Base-by-base conservation (phyloP, 371 early-diverging fungal genomes). In the Mortierella sp. region DNA sequence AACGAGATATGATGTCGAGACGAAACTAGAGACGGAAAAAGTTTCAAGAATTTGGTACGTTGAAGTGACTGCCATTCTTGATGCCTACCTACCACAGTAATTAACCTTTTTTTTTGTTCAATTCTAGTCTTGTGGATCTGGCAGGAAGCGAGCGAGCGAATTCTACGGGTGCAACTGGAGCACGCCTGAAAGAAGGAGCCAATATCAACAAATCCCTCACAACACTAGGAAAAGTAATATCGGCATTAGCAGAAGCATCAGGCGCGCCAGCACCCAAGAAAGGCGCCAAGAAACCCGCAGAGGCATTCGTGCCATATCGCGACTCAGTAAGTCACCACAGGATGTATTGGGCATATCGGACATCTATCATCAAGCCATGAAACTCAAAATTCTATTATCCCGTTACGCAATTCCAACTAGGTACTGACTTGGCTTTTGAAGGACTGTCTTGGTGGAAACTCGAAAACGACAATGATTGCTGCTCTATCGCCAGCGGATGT, bases 171-270 rank as follows among this genome's bases (percentile, higher is more conserved):
- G 98, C 98, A 4, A 95, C 97, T 21, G 99, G 99, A 19, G 88
- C 88, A n/a, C 91, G 99, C 11, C 85, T 99, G 22, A 98, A 98
- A 83, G 99, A 99, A 87, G 99, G 99, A n/a, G 96, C 97, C 33
- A 95, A 96, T 69, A 99, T 99, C 83, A 99, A 99, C 88, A 93
- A 93, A 77, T 96, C 96, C 3, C 87, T 99, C 10, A 94, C 96
- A 36, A 91, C 97, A 0, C 88, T 99, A 2, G 99, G 99, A 16
- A 99, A 97, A 71, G 99, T 99, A 21, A 99, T 99, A 69, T 93
- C 94, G 13, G 95, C 96, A 36, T 87, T 99, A 41, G 96, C 97
- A 6, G 96, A 96, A 60, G 90, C 88, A 65, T 89, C 92, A 21
- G 65, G 84, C 59, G 76, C 77, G 45, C 59, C 83, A 28, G 69